These are phyloP conservation scores for Emericellopsis cladophorae DNA, from an alignment of 2,329 filamentous ascomycete species.

Conservation along the genomic window DNA sequence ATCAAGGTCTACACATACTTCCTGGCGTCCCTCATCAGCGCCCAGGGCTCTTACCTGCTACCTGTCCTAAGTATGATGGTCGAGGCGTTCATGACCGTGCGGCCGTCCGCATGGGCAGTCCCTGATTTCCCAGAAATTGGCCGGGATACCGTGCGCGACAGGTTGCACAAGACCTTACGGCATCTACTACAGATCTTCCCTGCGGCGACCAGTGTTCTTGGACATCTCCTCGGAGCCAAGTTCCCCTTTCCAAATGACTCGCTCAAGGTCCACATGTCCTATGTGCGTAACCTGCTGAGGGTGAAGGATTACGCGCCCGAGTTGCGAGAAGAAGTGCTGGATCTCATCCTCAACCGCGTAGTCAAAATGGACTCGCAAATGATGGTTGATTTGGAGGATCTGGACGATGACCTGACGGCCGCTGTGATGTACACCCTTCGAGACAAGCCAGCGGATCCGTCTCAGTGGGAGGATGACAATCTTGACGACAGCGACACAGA, in stretches of 20 bases:
- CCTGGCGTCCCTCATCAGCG: conserved; percentile 61
- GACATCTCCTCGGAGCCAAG: conserved; percentile 50
- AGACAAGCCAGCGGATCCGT: conserved; percentile 10
- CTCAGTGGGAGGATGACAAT: conserved; percentile 36
- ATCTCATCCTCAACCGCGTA: conserved; percentile 71
- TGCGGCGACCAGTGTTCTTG: conserved; percentile 58
- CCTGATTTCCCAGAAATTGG: conserved; percentile 45
- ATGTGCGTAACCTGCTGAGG: conserved; percentile 71
- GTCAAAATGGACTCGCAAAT: conserved; percentile 95
- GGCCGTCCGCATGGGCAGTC: conserved; percentile 31
- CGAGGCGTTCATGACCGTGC: conserved; percentile 53
- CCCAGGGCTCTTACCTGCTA: conserved; percentile 67
- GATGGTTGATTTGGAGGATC: conserved; percentile 82
- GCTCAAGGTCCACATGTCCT: conserved; percentile 71
- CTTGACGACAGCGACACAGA: conserved; percentile 54
- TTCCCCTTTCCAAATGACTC: conserved; percentile 72
- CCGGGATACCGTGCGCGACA: conserved; percentile 51
- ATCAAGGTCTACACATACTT: conserved; percentile 56
- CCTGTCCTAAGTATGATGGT: conserved; percentile 71
- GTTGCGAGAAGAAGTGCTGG: conserved; percentile 67
- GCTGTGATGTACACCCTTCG: conserved; percentile 46
- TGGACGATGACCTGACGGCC: conserved; percentile 78
- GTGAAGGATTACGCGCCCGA: conserved; percentile 68
- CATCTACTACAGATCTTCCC: conserved; percentile 74
- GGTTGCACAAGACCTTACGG: conserved; percentile 64